phyloP scores from a whole-genome alignment of 345 rosid genomes.

The Turnera subulata region DNA sequence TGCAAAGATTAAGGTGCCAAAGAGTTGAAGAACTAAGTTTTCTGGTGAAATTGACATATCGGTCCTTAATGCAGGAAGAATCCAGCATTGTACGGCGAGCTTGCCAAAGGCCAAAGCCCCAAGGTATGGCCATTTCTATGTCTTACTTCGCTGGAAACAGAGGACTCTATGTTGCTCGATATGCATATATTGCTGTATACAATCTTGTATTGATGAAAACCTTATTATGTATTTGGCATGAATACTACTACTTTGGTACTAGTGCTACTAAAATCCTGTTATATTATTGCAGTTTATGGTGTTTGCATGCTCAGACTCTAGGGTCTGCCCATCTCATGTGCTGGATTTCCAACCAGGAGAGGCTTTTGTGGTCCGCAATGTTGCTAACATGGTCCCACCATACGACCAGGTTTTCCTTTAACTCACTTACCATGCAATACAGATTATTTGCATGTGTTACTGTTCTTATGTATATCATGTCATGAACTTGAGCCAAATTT shows the following conservation, averaged over 20 bases:
- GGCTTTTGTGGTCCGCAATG: slow-evolving; percentile 86
- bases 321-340: slow-evolving; percentile 93
- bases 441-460: background rate
- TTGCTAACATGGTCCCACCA: slow-evolving; percentile 42
- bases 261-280: background rate
- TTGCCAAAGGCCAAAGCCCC: slow-evolving; percentile 89
- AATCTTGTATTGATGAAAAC: no score
- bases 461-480: background rate
- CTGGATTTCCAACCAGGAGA: slow-evolving; percentile 89
- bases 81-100: slow-evolving; percentile 61
- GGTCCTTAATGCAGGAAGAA: slow-evolving; percentile 43
- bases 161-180: no score
- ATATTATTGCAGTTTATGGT: slow-evolving; percentile 64
- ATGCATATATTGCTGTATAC: no score
- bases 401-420: slow-evolving; percentile 15
- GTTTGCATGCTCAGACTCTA: slow-evolving; percentile 93
- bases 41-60: no score
- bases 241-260: background rate
- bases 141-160: background rate
- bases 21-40: no score
- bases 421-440: background rate
- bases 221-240: background rate
- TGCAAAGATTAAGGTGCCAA: no score
- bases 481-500: background rate
- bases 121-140: slow-evolving; percentile 34